Base-by-base conservation (phyloP, 495 filamentous ascomycete genomes). In the Penicillium dipodomyicola region DNA sequence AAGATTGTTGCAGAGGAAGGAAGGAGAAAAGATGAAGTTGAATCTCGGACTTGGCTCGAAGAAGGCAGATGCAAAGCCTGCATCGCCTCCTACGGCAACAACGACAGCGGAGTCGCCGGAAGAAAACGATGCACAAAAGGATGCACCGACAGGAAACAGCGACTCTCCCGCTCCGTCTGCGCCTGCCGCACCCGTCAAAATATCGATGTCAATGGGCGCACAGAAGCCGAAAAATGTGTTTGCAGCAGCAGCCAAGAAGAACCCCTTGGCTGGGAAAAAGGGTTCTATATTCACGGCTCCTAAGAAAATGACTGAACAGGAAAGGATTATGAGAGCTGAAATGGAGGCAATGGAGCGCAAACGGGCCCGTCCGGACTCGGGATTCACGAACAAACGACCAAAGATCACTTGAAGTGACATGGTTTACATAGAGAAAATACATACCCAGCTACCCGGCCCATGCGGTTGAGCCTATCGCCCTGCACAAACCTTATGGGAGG, bases 291-390 rank as follows among this genome's bases (percentile, higher is more conserved):
- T 84, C 49, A 80, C 77, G 42, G 81, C 82, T 3, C 89, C 88
- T 58, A 90, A 88, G 76, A 82, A 82, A 33, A 91, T 94, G 81
- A 89, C 87, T 58, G 88, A 94, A 69, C 88, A 87, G n/a, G 91
- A 95, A 59, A 78, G 91, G 54, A 94, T 94, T 56, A 96, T 96
- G 91, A 89, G 86, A 68, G 87, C 89, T 58, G 91, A 93, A 59
- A 77, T 80, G 73, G 75, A 92, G 63, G 69, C 72, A 62, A 79
- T 89, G 65, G 87, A 93, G 62, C 77, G 81, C 35, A 93, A 92
- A 68, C 79, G 86, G 10, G 62, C 68, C 39, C 65, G 67, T 43
- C 70, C 67, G 11, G 61, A 62, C 9, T 67, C 67, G 29, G 72
- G 65, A 2, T 67, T 71, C 19, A 67, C 65, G 8, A 67, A 70